Percentiles rank a stretch among this genome's conserved stretches.
These are phyloP conservation scores for Zizania latifolia DNA, from an alignment of 176 grass and related monocot genomes.

Conservation along the genomic window DNA sequence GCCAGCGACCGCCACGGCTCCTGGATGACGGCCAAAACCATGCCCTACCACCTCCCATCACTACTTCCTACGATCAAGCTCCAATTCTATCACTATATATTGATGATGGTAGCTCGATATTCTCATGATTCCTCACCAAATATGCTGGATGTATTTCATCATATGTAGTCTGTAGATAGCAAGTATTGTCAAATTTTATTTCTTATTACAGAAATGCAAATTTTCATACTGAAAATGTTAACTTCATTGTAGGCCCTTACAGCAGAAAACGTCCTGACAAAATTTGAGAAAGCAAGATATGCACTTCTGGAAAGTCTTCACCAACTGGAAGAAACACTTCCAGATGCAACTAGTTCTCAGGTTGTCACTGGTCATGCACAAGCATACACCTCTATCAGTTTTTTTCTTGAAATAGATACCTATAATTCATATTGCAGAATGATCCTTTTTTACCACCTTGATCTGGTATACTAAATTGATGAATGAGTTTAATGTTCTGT, in stretches of 20 bases:
- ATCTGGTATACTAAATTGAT: neutral
- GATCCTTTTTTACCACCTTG: neutral
- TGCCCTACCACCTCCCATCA: too few species aligned
- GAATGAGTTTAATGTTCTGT: neutral
- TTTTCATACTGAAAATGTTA: neutral
- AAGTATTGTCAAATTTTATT: neutral
- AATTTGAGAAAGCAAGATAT: conserved; percentile 73
- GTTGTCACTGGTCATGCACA: conserved; percentile 32
- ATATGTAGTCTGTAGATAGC: neutral
- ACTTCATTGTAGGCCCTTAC: conserved; percentile 58
- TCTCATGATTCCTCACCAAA: neutral
- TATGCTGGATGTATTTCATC: conserved; percentile 3
- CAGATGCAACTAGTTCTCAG: conserved; percentile 46
- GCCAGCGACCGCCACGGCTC: too few species aligned
- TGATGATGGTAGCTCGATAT: neutral
- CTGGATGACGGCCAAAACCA: too few species aligned
- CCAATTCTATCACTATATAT: too few species aligned
- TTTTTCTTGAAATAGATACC: neutral
- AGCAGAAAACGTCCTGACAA: conserved; percentile 39
- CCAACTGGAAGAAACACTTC: conserved; percentile 55
- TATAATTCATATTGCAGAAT: neutral
- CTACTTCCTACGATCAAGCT: too few species aligned
- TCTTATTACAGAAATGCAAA: neutral
- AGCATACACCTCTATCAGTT: neutral
- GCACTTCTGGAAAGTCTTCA: conserved; percentile 69